phyloP scores from a whole-genome alignment of 495 filamentous ascomycete species.

The Mytilinidion resinicola region DNA sequence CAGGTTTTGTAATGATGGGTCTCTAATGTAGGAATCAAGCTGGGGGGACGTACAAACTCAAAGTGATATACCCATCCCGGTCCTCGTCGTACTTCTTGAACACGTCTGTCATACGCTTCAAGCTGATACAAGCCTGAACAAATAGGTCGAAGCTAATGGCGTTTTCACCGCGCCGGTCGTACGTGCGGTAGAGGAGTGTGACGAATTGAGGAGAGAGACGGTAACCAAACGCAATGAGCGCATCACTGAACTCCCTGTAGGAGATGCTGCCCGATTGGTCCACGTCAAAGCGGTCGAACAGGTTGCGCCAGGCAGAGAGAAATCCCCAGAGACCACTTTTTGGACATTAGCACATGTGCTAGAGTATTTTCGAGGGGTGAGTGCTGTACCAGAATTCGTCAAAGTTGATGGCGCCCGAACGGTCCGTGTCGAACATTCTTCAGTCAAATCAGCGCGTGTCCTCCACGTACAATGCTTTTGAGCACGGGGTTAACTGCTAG shows the following conservation, averaged over 20 bases:
- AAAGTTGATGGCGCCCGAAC: constrained; percentile 82
- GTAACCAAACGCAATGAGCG: constrained; percentile 91
- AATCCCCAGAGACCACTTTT: constrained; percentile 75
- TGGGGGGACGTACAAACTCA: constrained; percentile 37
- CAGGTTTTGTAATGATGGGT: neutral
- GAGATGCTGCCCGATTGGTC: constrained; percentile 83
- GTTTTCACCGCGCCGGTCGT: constrained; percentile 44
- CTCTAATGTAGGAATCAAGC: neutral
- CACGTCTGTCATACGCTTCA: constrained; percentile 98
- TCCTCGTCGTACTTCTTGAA: constrained; percentile 99
- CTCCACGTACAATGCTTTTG: neutral
- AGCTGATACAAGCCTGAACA: constrained; percentile 91
- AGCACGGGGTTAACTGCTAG: constrained; percentile 27
- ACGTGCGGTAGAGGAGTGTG: constrained; percentile 67
- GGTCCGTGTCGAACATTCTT: constrained; percentile 90
- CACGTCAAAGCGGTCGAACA: constrained; percentile 93
- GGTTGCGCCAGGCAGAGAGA: constrained; percentile 81
- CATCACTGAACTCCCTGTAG: constrained; percentile 80
- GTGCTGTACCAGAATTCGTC: constrained; percentile 72
- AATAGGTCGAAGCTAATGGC: constrained; percentile 92
- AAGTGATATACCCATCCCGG: constrained; percentile 64
- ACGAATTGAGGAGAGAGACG: constrained; percentile 79
- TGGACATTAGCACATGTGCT: neutral
- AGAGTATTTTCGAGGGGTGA: neutral
- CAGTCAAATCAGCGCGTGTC: neutral